Evolutionary conservation across 805 yeast species (phyloP).

Genomic region (Spathaspora passalidarum): DNA sequence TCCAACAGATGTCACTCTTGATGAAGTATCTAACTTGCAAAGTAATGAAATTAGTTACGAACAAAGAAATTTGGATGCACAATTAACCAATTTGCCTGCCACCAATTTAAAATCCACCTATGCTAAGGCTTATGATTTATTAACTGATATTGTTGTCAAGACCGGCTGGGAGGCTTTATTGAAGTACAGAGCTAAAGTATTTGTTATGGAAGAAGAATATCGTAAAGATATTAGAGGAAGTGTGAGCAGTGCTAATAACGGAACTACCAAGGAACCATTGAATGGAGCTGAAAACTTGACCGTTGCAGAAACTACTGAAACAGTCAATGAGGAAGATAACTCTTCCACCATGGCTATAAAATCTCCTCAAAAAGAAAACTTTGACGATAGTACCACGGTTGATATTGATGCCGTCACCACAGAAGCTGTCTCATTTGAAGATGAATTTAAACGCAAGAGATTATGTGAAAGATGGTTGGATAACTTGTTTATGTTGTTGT

Average conservation of each 20-base stretch:
- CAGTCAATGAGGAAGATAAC: slow-evolving; percentile 17
- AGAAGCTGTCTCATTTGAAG: slow-evolving; percentile 16
- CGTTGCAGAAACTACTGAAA: background rate
- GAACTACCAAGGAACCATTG: slow-evolving; percentile 8
- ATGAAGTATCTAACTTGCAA: slow-evolving; percentile 65
- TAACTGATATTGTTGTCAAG: slow-evolving; percentile 42
- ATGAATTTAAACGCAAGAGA: slow-evolving; percentile 59
- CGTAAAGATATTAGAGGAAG: slow-evolving; percentile 31
- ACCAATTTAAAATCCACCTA: slow-evolving; percentile 55
- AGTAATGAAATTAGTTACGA: slow-evolving; percentile 64
- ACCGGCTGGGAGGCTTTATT: slow-evolving; percentile 47
- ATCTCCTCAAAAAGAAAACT: slow-evolving; percentile 28
- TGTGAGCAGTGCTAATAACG: slow-evolving; percentile 12
- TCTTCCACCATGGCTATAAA: slow-evolving; percentile 37
- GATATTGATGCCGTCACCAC: slow-evolving; percentile 7
- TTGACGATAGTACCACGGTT: background rate
- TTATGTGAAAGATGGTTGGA: slow-evolving; percentile 75
- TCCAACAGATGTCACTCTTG: slow-evolving; percentile 70
- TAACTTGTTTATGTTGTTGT: slow-evolving; percentile 62
- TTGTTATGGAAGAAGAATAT: slow-evolving; percentile 48
- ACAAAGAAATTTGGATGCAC: slow-evolving; percentile 62
- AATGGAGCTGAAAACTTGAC: slow-evolving; percentile 7
- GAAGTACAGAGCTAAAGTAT: slow-evolving; percentile 44
- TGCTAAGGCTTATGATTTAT: slow-evolving; percentile 43
- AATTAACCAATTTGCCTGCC: slow-evolving; percentile 62